A percentile compares a stretch with the other conserved stretches of the same genome.
phyloP scores from a whole-genome alignment of 148 eudicot genomes.

The Mesembryanthemum crystallinum region DNA sequence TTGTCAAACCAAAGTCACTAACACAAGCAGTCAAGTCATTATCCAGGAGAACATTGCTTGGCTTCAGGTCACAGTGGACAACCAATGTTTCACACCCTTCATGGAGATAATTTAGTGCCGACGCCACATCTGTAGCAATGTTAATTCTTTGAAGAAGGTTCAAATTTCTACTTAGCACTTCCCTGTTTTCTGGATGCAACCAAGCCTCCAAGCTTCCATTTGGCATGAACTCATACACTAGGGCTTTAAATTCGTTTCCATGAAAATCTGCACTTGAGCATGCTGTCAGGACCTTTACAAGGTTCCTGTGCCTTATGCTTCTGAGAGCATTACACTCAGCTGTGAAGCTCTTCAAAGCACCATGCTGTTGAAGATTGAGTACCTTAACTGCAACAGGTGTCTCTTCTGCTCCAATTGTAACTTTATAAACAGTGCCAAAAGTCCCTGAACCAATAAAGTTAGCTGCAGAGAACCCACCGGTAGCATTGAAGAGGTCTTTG shows the following conservation, averaged over 20 bases:
- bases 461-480: conserved; percentile 28
- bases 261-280: conserved; percentile 32
- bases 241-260: conserved; percentile 34
- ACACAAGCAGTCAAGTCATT: conserved; percentile 34
- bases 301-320: conserved; percentile 38
- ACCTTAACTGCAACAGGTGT: conserved; percentile 35
- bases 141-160: conserved; percentile 32
- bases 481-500: conserved; percentile 31
- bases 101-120: conserved; percentile 37
- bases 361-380: conserved; percentile 30
- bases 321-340: conserved; percentile 42
- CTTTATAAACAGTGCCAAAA: conserved; percentile 42
- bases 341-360: conserved; percentile 32
- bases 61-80: conserved; percentile 42
- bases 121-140: conserved; percentile 36
- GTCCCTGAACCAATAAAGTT: conserved; percentile 39
- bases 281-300: conserved; percentile 34
- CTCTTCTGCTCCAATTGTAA: conserved; percentile 24
- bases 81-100: conserved; percentile 27
- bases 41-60: conserved; percentile 38
- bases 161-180: conserved; percentile 2
- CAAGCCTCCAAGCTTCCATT: conserved; percentile 40
- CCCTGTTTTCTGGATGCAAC: conserved; percentile 25
- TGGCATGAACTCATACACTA: conserved; percentile 34
- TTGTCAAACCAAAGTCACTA: conserved; percentile 45